Evolutionary conservation across 495 filamentous ascomycete species (phyloP).

Genomic region (Pseudevernia furfuracea): DNA sequence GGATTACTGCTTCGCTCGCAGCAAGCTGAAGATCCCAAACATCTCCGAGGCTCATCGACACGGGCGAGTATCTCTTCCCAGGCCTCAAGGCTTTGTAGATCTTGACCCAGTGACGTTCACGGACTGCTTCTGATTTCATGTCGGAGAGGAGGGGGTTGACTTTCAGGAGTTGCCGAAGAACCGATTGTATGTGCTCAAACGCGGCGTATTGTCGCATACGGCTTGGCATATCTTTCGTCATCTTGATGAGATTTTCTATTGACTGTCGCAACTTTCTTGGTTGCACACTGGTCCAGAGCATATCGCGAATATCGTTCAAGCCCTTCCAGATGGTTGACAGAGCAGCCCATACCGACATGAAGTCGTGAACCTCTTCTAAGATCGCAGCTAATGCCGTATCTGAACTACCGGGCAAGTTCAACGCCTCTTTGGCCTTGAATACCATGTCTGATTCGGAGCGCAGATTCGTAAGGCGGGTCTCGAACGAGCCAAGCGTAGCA

Average conservation of each 20-base stretch:
- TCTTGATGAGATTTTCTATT: slow-evolving; percentile 86
- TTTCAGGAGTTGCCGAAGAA: slow-evolving; percentile 80
- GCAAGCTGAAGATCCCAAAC: slow-evolving; percentile 95
- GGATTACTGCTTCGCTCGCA: slow-evolving; percentile 75
- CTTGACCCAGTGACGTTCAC: slow-evolving; percentile 92
- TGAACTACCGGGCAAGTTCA: slow-evolving; percentile 72
- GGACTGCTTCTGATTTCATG: slow-evolving; percentile 92
- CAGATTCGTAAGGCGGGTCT: slow-evolving; percentile 69
- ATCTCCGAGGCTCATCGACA: slow-evolving; percentile 91
- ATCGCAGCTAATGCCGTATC: slow-evolving; percentile 72
- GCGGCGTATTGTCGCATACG: slow-evolving; percentile 98
- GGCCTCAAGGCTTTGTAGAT: slow-evolving; percentile 94
- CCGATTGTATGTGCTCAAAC: slow-evolving; percentile 92
- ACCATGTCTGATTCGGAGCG: slow-evolving; percentile 89
- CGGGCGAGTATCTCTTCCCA: slow-evolving; percentile 77
- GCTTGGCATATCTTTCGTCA: slow-evolving; percentile 99
- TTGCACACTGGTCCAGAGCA: slow-evolving; percentile 85
- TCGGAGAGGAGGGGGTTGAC: slow-evolving; percentile 81
- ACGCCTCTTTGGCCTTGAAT: slow-evolving; percentile 87
- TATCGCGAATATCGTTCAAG: slow-evolving; percentile 85
- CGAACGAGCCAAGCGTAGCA: slow-evolving; percentile 68
- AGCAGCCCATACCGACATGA: slow-evolving; percentile 95
- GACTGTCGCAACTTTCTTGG: slow-evolving; percentile 82
- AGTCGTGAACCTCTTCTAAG: slow-evolving; percentile 95
- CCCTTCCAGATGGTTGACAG: slow-evolving; percentile 95